phyloP scores from a whole-genome alignment of 495 filamentous ascomycete genomes.

The Parachaetomium inaequale region DNA sequence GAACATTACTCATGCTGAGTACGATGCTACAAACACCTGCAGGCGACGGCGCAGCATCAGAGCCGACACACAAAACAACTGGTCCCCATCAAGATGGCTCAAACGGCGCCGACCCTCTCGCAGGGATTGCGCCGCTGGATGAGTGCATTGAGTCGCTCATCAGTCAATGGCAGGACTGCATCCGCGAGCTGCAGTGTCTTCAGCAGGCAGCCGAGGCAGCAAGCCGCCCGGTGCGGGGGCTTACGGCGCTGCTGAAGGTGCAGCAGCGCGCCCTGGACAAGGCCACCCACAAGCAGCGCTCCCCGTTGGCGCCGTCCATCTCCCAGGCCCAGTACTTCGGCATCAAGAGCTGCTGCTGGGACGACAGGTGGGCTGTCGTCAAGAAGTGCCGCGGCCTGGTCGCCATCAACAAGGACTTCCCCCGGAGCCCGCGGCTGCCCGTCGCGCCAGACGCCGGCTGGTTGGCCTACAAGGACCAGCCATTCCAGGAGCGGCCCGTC shows the following conservation, averaged over 20 bases:
- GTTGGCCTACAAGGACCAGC: slow-evolving; percentile 29
- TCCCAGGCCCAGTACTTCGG: slow-evolving; percentile 29
- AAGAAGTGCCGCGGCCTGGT: slow-evolving; percentile 34
- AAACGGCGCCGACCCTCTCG: too few species aligned
- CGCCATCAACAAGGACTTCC: slow-evolving; percentile 34
- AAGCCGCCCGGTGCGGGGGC: slow-evolving; percentile 22
- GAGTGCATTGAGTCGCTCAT: slow-evolving; percentile 24
- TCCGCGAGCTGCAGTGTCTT: slow-evolving; percentile 27
- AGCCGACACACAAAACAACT: background rate
- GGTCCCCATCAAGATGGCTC: too few species aligned
- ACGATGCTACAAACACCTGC: background rate
- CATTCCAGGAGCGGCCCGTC: slow-evolving; percentile 28
- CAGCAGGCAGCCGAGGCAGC: slow-evolving; percentile 19
- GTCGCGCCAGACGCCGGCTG: slow-evolving; percentile 22
- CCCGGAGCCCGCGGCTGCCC: slow-evolving; percentile 25
- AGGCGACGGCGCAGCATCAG: background rate
- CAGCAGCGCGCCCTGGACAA: slow-evolving; percentile 34
- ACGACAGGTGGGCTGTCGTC: slow-evolving; percentile 30
- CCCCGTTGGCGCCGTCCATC: slow-evolving; percentile 5
- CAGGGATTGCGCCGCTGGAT: slow-evolving; percentile 10
- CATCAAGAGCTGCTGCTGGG: slow-evolving; percentile 32
- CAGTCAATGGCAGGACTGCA: slow-evolving; percentile 26
- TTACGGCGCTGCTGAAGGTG: slow-evolving; percentile 26
- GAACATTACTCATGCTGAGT: background rate
- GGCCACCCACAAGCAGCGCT: slow-evolving; percentile 19